Percentiles rank a stretch among this genome's conserved stretches.
phyloP scores from a whole-genome alignment of 2,329 filamentous ascomycete species.

The Penicillium hesseltinei region DNA sequence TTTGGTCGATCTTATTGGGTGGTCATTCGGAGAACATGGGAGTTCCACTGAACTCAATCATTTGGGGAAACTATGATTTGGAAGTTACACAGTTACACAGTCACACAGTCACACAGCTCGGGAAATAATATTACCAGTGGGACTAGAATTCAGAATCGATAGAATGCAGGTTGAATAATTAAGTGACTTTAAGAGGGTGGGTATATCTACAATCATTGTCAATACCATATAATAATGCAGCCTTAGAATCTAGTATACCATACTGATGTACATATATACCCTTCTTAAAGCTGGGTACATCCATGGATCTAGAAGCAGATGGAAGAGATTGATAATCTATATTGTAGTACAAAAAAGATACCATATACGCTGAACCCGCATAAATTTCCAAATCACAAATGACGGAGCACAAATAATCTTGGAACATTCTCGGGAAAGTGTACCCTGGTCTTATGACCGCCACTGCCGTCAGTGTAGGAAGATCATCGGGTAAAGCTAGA shows the following conservation, averaged over 20 bases:
- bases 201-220: neutral
- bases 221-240: neutral
- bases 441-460: slow-evolving; percentile 16
- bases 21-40: neutral
- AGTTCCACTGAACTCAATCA: slow-evolving; percentile 15
- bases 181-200: neutral
- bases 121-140: neutral
- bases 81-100: neutral
- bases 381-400: neutral
- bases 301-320: slow-evolving; percentile 13
- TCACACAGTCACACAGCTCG: neutral
- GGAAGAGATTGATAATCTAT: slow-evolving; percentile 19
- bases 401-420: slow-evolving; percentile 3
- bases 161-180: neutral
- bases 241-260: neutral
- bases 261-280: neutral
- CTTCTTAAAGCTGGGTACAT: neutral
- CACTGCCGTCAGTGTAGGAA: slow-evolving; percentile 25
- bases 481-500: slow-evolving; percentile 18
- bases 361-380: neutral
- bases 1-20: slow-evolving; percentile 9
- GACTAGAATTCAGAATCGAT: neutral
- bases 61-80: neutral
- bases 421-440: slow-evolving; percentile 5
- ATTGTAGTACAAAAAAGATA: neutral